Base-by-base conservation (phyloP, 768 basidiomycete genomes). In the Nidularia sp. region DNA sequence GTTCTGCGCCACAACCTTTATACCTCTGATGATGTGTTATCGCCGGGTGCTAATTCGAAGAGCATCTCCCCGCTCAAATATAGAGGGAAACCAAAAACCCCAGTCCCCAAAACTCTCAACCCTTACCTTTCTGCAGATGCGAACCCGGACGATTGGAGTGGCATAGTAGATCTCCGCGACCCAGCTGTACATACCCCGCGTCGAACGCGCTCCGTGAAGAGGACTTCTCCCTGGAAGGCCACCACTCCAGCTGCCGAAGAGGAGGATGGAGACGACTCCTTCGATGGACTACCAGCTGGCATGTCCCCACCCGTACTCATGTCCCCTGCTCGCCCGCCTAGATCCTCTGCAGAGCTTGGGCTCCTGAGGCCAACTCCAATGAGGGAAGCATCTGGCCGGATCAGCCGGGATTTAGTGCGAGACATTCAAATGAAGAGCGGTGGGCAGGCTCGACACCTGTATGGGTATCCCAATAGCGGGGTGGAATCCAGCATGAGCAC, bases 141-240 rank as follows among this genome's bases (percentile, higher is more conserved):
- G 2, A 63, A 76, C 5, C 77, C 84, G 2, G 66, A 69, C 7
- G 68, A 83, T 12, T 90, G 88, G 88, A 79, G 79, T 59, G 89
- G 89, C 7, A 67, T 93, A 34, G 85, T 91, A 34, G 81, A 95
- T 66, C 77, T 91, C 2, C 74, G 77, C 13, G 81, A 81, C 53
- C 77, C 83, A 5, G 72, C 75, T 31, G 68, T 79, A 13, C 60
- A 70, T 18, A 81, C 80, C 13, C 79, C 79, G 15, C 70, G 64
- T 50, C 52, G 61, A 3, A 39, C 55, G 43, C 75, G 70, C 55
- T 64, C 60, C 25, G 57, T 65, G 49, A 62, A 53, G 52, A 66
- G 64, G 56, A 63, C 61, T 4, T 53, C 57, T n/a, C 57, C 65
- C 13, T 43, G 55, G 35, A 48, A 50, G 15, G 56, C 52, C 7